Evolutionary conservation across 768 basidiomycete species (phyloP).

Genomic region (Mycena epipterygia): DNA sequence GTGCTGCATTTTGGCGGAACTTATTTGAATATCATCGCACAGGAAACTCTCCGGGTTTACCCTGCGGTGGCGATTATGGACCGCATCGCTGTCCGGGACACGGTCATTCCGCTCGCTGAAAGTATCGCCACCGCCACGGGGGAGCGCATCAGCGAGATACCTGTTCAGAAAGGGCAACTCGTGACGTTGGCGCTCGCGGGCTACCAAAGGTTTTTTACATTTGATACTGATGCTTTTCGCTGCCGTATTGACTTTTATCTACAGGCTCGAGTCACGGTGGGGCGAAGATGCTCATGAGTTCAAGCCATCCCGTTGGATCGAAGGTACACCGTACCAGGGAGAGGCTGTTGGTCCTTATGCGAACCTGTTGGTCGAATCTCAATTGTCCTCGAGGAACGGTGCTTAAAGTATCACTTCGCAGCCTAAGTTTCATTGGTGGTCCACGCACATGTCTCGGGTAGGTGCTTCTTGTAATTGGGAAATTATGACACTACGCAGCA

Average conservation of each 20-base stretch:
- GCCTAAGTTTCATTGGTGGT: slow-evolving; percentile 15
- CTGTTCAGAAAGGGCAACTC: slow-evolving; percentile 17
- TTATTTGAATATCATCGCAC: not conserved
- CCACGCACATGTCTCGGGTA: slow-evolving; percentile 22
- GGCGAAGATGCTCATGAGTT: slow-evolving; percentile 20
- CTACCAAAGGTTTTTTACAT: slow-evolving; percentile 19
- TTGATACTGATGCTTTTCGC: not conserved
- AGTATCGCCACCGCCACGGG: not conserved
- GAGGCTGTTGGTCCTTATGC: slow-evolving; percentile 24
- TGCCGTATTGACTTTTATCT: no score
- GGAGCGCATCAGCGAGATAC: not conserved
- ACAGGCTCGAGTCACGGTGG: slow-evolving; percentile 14
- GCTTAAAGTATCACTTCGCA: not conserved
- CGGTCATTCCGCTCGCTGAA: slow-evolving; percentile 1
- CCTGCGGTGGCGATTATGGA: slow-evolving; percentile 9
- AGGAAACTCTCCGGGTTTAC: slow-evolving; percentile 27
- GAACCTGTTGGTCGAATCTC: slow-evolving; percentile 19
- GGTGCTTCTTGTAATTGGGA: not conserved
- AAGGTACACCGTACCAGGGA: not conserved
- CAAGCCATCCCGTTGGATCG: slow-evolving; percentile 17
- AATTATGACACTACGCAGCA: not conserved
- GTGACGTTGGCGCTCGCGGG: not conserved
- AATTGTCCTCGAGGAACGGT: not conserved
- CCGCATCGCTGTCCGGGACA: slow-evolving; percentile 9
- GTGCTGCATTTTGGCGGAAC: not conserved